Conservation (phyloP, 176 grass and related monocot species). For the Ensete ventricosum region DNA sequence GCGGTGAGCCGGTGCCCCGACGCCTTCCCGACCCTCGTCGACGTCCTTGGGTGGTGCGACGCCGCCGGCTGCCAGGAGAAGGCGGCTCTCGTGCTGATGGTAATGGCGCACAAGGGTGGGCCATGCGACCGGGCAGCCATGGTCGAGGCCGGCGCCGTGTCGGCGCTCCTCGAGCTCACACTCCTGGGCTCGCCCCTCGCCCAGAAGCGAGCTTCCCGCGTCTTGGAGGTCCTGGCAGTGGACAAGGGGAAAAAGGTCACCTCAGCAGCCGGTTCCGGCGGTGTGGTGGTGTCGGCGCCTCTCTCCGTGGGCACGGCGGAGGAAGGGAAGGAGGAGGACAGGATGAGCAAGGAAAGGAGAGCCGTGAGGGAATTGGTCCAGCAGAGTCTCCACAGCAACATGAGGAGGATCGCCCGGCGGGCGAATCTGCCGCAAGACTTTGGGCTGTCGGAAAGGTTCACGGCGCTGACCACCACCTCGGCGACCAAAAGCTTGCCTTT, state of each 20-base stretch:
- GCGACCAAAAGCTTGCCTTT: conserved; percentile 93
- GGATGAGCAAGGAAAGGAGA: conserved; percentile 69
- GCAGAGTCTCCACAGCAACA: conserved; percentile 86
- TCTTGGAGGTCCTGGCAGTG: conserved; percentile 50
- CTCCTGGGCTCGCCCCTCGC: conserved; percentile 67
- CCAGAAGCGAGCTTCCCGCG: conserved; percentile 79
- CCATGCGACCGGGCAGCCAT: conserved; percentile 38
- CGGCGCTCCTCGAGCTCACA: conserved; percentile 71
- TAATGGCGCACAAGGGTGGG: conserved; percentile 64
- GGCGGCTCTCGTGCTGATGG: conserved; percentile 72
- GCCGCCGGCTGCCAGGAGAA: conserved; percentile 80
- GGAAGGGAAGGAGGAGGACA: background rate
- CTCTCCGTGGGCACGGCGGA: conserved; percentile 19
- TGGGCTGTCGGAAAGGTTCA: conserved; percentile 34
- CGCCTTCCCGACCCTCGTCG: conserved; percentile 43
- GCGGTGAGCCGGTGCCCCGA: conserved; percentile 40
- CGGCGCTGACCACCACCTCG: conserved; percentile 38
- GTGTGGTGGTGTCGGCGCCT: conserved; percentile 52
- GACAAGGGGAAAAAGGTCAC: conserved; percentile 67
- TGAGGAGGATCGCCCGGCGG: conserved; percentile 62
- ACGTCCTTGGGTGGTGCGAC: conserved; percentile 73
- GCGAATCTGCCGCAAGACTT: conserved; percentile 61
- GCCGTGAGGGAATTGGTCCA: conserved; percentile 75
- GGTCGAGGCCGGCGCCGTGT: conserved; percentile 52
- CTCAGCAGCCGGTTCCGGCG: conserved; percentile 5